Conservation (phyloP, 805 yeast species). For the Metahyphopichia silvanorum region DNA sequence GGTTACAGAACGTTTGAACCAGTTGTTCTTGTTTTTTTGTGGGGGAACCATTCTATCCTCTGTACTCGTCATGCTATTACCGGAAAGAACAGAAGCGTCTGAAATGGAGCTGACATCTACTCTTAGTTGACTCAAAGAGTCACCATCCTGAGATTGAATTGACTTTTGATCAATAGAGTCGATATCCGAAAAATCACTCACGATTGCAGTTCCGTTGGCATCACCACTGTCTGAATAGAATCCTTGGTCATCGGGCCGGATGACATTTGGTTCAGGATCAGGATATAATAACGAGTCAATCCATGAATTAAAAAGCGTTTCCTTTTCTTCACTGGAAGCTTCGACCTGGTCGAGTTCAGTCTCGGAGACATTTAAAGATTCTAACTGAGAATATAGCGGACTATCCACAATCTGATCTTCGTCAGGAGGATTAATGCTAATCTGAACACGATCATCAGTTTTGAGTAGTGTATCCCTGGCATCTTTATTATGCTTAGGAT, state of each 20-base stretch:
- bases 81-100: slow-evolving; percentile 14
- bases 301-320: slow-evolving; percentile 22
- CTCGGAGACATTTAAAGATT: slow-evolving; percentile 5
- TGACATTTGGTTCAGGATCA: slow-evolving; percentile 10
- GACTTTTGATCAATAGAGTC: slow-evolving; percentile 17
- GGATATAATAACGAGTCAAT: slow-evolving; percentile 22
- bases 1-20: slow-evolving; percentile 3
- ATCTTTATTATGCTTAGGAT: slow-evolving; percentile 1
- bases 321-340: slow-evolving; percentile 7
- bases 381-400: slow-evolving; percentile 5
- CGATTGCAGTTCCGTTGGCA: slow-evolving; percentile 1
- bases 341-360: slow-evolving; percentile 7
- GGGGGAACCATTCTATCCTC: slow-evolving; percentile 9
- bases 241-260: slow-evolving; percentile 36
- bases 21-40: slow-evolving; percentile 6
- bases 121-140: no score
- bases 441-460: slow-evolving; percentile 2
- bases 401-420: slow-evolving; percentile 3
- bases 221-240: slow-evolving; percentile 28
- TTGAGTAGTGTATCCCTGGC: neutral
- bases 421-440: slow-evolving; percentile 13
- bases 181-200: slow-evolving; percentile 26
- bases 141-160: no score
- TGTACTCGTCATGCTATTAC: slow-evolving; percentile 4
- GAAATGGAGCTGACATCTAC: slow-evolving; percentile 16